Conservation (phyloP, 2,329 filamentous ascomycete genomes). For the Aspergillus novofumigatus region DNA sequence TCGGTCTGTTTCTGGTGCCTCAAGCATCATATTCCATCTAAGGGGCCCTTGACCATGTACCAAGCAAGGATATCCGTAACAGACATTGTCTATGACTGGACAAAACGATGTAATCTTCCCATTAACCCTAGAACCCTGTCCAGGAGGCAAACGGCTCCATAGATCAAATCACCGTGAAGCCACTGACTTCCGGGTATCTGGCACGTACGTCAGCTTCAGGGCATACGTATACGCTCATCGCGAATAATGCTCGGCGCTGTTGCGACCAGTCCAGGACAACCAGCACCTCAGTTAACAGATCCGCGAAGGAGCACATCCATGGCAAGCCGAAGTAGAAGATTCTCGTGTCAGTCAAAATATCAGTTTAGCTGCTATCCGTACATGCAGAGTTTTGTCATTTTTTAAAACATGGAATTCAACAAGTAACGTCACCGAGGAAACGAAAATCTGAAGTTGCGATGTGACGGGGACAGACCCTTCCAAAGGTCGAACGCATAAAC, state of each 20-base stretch:
- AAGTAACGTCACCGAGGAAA: not conserved
- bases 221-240: not conserved
- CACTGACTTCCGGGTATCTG: not conserved
- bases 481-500: conserved; percentile 8
- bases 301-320: not conserved
- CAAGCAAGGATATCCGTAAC: not conserved
- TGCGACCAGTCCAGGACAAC: not conserved
- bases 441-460: not conserved
- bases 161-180: not conserved
- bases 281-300: not conserved
- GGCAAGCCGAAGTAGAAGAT: not conserved
- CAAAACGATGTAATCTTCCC: not conserved
- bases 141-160: not conserved
- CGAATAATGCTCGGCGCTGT: not conserved
- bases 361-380: not conserved
- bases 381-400: not conserved
- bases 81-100: not conserved
- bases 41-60: not conserved
- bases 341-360: not conserved
- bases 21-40: not conserved
- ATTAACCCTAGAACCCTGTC: not conserved
- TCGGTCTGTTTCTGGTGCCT: not conserved
- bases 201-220: not conserved
- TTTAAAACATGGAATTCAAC: not conserved
- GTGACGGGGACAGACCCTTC: not conserved